These are phyloP conservation scores for Iris macrosiphon DNA, from an alignment of 106 monocot genomes.

Conservation along the genomic window DNA sequence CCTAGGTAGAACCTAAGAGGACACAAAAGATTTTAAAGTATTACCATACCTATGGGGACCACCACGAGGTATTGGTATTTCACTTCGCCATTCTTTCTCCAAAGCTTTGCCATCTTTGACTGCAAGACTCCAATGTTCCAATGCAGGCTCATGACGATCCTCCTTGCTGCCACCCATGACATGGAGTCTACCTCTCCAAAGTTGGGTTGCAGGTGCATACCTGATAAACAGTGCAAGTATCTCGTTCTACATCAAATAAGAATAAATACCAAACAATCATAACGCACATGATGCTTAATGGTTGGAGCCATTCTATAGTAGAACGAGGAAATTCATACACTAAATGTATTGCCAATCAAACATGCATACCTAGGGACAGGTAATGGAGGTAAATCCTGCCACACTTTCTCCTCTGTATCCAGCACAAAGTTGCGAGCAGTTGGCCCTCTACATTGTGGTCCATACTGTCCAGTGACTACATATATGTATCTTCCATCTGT, in stretches of 20 bases:
- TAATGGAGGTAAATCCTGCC: conserved; percentile 72
- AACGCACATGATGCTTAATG: too few species aligned
- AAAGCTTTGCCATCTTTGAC: conserved; percentile 92
- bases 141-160: conserved; percentile 74
- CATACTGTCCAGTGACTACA: conserved; percentile 85
- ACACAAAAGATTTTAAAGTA: too few species aligned
- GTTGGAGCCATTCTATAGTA: too few species aligned
- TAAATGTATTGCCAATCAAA: too few species aligned
- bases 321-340: too few species aligned
- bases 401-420: conserved; percentile 64
- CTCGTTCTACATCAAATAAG: too few species aligned
- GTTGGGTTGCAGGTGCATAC: conserved; percentile 94
- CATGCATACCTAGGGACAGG: conserved; percentile 74
- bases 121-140: conserved; percentile 91
- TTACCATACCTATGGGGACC: conserved; percentile 75
- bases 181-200: conserved; percentile 95
- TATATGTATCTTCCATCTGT: conserved; percentile 94
- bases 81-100: conserved; percentile 71
- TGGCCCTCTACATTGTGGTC: conserved; percentile 90
- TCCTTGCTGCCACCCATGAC: conserved; percentile 98
- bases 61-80: conserved; percentile 88
- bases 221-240: conserved; percentile 27
- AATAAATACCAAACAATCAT: too few species aligned
- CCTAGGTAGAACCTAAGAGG: too few species aligned
- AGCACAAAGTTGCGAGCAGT: conserved; percentile 75